Percentiles rank a stretch among this genome's conserved stretches.
Evolutionary conservation across 2,329 filamentous ascomycete species (phyloP).

Genomic region (Phaeosphaeria sp.): DNA sequence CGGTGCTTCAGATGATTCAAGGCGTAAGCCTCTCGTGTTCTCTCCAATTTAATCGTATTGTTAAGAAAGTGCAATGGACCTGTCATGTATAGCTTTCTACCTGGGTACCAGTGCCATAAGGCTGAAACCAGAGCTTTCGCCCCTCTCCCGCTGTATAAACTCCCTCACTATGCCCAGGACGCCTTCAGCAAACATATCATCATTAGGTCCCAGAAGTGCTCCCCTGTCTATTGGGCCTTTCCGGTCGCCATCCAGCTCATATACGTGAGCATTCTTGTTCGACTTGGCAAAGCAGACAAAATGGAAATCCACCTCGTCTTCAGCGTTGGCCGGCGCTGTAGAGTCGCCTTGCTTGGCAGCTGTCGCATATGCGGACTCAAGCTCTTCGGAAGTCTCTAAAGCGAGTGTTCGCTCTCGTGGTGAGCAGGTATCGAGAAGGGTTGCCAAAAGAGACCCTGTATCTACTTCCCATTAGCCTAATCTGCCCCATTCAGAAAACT

Average conservation of each 20-base stretch:
- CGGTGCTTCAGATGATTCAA: too few relatives aligned
- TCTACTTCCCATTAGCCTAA: too few relatives aligned
- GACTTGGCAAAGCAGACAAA: conserved; percentile 44
- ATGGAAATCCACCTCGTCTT: conserved; percentile 45
- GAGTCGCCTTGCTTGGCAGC: conserved; percentile 36
- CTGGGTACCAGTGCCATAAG: conserved; percentile 42
- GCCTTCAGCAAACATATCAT: conserved; percentile 29
- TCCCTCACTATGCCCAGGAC: conserved; percentile 27
- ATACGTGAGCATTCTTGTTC: conserved; percentile 28
- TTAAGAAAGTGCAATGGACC: too few relatives aligned
- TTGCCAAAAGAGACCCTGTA: too few relatives aligned
- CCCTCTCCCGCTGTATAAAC: conserved; percentile 21
- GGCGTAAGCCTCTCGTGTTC: too few relatives aligned
- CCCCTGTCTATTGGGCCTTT: conserved; percentile 40
- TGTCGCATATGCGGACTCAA: conserved; percentile 36
- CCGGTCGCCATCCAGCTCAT: conserved; percentile 40
- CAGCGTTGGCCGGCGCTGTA: conserved; percentile 28
- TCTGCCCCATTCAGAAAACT: too few relatives aligned
- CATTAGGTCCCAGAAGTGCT: conserved; percentile 17
- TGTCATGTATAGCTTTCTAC: too few relatives aligned
- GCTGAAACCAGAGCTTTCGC: conserved; percentile 33
- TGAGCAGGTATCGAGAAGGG: too few relatives aligned
- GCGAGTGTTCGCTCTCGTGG: neutral
- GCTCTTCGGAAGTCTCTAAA: conserved; percentile 1
- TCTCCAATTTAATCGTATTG: too few relatives aligned